These are phyloP conservation scores for Tricholoma sp. DNA, from an alignment of 768 basidiomycete species.

Conservation along the genomic window DNA sequence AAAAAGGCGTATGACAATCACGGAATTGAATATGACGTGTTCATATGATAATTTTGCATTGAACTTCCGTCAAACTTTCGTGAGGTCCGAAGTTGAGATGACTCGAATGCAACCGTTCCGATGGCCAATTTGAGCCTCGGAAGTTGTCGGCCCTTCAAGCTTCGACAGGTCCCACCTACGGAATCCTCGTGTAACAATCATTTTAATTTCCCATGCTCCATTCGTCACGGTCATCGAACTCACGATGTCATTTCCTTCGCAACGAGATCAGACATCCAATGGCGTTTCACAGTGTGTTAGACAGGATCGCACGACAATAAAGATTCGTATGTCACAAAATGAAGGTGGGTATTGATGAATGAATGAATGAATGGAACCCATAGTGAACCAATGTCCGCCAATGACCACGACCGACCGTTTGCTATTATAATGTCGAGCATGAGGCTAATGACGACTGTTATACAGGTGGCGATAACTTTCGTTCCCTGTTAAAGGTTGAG, in stretches of 20 bases:
- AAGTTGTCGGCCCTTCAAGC: too few species aligned
- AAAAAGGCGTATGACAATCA: too few species aligned
- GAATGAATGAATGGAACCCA: neutral
- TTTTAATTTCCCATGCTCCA: neutral
- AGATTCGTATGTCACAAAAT: neutral
- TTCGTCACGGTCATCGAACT: neutral
- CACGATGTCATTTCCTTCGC: neutral
- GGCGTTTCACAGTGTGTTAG: neutral
- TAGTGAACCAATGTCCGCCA: neutral
- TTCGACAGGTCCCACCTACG: too few species aligned
- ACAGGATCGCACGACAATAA: neutral
- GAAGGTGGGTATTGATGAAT: neutral
- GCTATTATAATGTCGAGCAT: too few species aligned
- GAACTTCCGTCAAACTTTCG: too few species aligned
- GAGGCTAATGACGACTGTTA: neutral
- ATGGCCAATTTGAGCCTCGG: too few species aligned
- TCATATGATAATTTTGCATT: too few species aligned
- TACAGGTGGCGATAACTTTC: conserved; percentile 14
- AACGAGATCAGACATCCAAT: neutral
- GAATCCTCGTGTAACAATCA: neutral
- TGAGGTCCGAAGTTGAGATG: too few species aligned
- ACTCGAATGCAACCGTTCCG: too few species aligned
- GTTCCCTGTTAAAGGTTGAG: conserved; percentile 8
- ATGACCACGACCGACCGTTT: neutral
- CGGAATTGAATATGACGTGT: too few species aligned